A percentile compares a stretch with the other conserved stretches of the same genome.
These are phyloP conservation scores for Mariannaea sp. DNA, from an alignment of 2,329 filamentous ascomycete genomes.

Conservation along the genomic window DNA sequence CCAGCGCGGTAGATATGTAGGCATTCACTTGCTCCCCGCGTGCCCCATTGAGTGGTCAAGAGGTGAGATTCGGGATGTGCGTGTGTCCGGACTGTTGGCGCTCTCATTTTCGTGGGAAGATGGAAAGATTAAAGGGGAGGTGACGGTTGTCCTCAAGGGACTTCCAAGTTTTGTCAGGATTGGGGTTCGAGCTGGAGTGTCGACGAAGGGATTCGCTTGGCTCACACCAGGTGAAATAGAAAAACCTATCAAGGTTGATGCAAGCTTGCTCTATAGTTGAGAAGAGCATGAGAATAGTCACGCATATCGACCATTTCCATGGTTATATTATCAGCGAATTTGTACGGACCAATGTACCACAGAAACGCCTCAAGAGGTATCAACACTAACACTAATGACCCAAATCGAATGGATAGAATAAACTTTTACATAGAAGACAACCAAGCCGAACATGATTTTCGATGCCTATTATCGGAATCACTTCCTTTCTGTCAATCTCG, in stretches of 20 bases:
- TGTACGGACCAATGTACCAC: no score
- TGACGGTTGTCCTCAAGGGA: background rate
- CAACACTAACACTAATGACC: no score
- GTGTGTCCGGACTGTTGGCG: slow-evolving; percentile 22
- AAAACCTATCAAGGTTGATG: background rate
- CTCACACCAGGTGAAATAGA: background rate
- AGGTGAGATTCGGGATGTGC: slow-evolving; percentile 4
- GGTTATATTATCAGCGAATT: no score
- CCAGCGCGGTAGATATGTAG: background rate
- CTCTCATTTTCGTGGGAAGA: slow-evolving; percentile 22
- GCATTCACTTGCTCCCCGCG: slow-evolving; percentile 27
- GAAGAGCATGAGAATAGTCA: background rate
- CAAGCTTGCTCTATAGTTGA: background rate
- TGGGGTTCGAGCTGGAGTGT: background rate
- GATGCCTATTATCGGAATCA: no score
- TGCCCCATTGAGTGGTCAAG: slow-evolving; percentile 21
- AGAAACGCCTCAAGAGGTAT: no score
- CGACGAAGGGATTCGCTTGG: background rate
- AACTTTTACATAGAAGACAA: no score
- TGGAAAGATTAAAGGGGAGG: background rate
- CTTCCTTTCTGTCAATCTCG: no score
- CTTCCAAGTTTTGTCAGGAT: background rate
- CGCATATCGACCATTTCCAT: no score
- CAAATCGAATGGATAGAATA: no score
- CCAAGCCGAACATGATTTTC: no score